Evolutionary conservation across 2,329 filamentous ascomycete genomes (phyloP).

Genomic region (Colletotrichum sp.): DNA sequence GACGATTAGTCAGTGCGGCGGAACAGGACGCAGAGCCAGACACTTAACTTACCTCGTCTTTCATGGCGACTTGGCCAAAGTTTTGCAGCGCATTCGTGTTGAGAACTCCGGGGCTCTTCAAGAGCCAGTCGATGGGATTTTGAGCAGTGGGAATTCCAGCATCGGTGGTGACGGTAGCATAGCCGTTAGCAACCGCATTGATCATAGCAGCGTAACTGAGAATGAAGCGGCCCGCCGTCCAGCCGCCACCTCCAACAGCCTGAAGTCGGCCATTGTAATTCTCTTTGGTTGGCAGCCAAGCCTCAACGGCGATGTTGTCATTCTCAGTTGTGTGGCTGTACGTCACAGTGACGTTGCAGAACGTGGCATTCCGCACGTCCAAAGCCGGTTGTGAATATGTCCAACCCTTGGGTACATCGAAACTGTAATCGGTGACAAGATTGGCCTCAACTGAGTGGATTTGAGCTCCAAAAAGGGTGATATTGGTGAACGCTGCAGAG

Average conservation of each 20-base stretch:
- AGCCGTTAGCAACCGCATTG: not conserved
- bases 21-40: not conserved
- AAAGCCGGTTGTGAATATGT: not conserved
- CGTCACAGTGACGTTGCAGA: conserved; percentile 23
- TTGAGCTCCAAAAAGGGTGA: not conserved
- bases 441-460: not conserved
- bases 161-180: not conserved
- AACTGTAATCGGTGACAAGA: not conserved
- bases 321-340: conserved; percentile 8
- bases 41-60: not conserved
- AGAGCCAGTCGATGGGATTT: not conserved
- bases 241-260: conserved; percentile 22
- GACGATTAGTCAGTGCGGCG: not conserved
- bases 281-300: conserved; percentile 6
- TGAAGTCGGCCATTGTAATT: conserved; percentile 25
- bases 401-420: not conserved
- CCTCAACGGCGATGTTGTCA: conserved; percentile 12
- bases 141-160: not conserved
- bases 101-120: not conserved
- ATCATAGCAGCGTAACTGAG: not conserved
- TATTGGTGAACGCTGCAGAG: not conserved
- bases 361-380: not conserved
- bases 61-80: not conserved
- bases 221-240: not conserved
- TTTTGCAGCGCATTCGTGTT: not conserved